Evolutionary conservation across 495 filamentous ascomycete genomes (phyloP), one percentile per base, ranked within the genome.

Genomic region (Bryoglossum gracile): DNA sequence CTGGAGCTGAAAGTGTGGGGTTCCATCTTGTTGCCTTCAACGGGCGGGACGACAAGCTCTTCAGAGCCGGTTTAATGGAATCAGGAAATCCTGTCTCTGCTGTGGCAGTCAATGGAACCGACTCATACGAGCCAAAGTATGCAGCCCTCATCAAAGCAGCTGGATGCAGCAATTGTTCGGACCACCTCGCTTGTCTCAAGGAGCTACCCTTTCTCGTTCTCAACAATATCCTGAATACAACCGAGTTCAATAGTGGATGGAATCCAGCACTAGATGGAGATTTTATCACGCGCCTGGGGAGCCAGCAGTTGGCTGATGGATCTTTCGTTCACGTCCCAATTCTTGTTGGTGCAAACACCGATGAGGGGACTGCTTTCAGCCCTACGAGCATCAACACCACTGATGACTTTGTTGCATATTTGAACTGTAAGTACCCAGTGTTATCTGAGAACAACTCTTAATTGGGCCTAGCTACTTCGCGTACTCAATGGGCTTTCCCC

Each of bases 1-100:
- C 84, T 4, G 86, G 86, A 26, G 84, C 71, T 3, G 77, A 74
- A 0, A 72, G 68, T 46, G 57, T 81, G 5, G 54, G 48, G 10
- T 55, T 61, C 11, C 49, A 86, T 48, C 70, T 86, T 41, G 77
- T 76, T 3, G 74, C 75, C 0, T 69, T 72, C 46, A 74, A 75
- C 23, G 72, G 72, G 4, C 53, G 56, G 8, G 30, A 54, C 38
- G 44, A 50, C 25, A 44, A 46, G 16, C 61, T 63, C 16, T 55
- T 61, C 35, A 46, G 46, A 18, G 51, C 22, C 55, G 60, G 24
- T 26, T 59, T 54, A 41, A 53, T 67, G 22, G 34, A 59, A 21
- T 34, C 26, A 26, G 52, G 50, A 37, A 34, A 30, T 17, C 46
- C 50, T 16, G 19, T 57, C 32, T 49, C 43, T 32, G 62, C n/a